Base-by-base conservation (phyloP, 2,329 filamentous ascomycete genomes). In the Cryphonectria parasitica region DNA sequence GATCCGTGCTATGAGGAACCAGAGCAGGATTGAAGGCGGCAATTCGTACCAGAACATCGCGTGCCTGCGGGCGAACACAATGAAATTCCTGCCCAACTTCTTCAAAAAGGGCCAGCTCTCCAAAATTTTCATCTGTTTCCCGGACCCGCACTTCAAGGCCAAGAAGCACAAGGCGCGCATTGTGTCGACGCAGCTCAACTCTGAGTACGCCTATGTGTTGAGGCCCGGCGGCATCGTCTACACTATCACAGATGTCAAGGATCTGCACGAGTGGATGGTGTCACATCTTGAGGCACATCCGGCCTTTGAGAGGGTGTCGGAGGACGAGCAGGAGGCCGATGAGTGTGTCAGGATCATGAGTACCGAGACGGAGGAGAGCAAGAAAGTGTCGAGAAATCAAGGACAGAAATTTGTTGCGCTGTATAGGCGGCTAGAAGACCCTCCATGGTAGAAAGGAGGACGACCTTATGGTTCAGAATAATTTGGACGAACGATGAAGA, bases 11-110 rank as follows among this genome's bases (percentile, higher is more conserved):
- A 86, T 98, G 25, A 90, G 96, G 4, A 83, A 85, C 17, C 90
- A 95, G 77, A 87, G 88, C 74, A 71, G 52, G 43, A 56, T 66
- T 5, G 77, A 82, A 7, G 82, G 83, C 7, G 78, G 79, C 39
- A 80, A 82, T 66, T 80, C 83, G 63, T 98, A 94, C 80, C 91
- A 97, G 78, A 99, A 99, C 80, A 91, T 95, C 68, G 90, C 92
- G 45, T 97, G 94, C 78, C 85, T 99, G 64, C 91, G 96, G 73
- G 93, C 93, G 74, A 99, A 99, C 83, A 93, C 94, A 6, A 99
- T 99, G 96, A 99, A 99, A 80, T 99, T 98, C 81, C 85, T 99
- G n/a, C 95, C 97, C 73, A 98, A 99, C 79, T 97, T 98, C 85
- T 98, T 99, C 85, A 84, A 82, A 68, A 92, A 91, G 77, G 85